These are phyloP conservation scores for Pseudozyma flocculosa DNA, from an alignment of 1,284 basidiomycete genomes.

Conservation along the genomic window DNA sequence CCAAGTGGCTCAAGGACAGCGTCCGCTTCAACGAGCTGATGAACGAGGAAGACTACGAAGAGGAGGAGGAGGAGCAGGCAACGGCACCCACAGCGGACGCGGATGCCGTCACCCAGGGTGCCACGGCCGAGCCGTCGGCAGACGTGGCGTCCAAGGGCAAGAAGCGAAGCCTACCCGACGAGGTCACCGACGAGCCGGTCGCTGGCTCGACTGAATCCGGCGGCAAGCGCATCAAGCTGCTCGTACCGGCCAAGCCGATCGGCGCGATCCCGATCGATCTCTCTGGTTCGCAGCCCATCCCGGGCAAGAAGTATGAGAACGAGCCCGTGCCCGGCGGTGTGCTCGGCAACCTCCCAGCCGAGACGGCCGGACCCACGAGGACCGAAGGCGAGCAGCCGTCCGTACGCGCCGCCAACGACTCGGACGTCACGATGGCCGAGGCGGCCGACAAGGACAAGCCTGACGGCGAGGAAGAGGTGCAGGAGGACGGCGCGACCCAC, in stretches of 20 bases:
- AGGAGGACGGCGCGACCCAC: conserved; percentile 23
- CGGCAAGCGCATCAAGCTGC: conserved; percentile 54
- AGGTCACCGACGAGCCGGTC: conserved; percentile 40
- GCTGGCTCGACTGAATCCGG: conserved; percentile 19
- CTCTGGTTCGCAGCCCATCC: conserved; percentile 49
- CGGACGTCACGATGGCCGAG: conserved; percentile 49
- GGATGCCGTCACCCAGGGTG: conserved; percentile 4
- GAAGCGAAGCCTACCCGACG: conserved; percentile 54
- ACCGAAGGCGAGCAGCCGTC: conserved; percentile 23
- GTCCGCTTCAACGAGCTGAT: conserved; percentile 55
- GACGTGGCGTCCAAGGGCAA: conserved; percentile 17
- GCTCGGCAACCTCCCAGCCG: conserved; percentile 51
- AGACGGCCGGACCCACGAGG: conserved; percentile 21
- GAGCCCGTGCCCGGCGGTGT: conserved; percentile 48
- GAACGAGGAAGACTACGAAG: conserved; percentile 58
- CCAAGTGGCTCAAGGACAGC: conserved; percentile 53
- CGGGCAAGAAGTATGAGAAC: conserved; percentile 56
- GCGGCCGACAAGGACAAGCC: conserved; percentile 57
- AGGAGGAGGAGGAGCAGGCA: conserved; percentile 33
- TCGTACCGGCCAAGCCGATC: conserved; percentile 47
- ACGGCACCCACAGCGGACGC: conserved; percentile 4
- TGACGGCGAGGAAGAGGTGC: conserved; percentile 69
- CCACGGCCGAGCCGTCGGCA: not conserved
- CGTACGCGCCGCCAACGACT: conserved; percentile 34
- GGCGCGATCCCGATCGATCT: conserved; percentile 54